These are phyloP conservation scores for Euphorbia pulcherrima DNA, from an alignment of 345 rosid species.

Conservation along the genomic window DNA sequence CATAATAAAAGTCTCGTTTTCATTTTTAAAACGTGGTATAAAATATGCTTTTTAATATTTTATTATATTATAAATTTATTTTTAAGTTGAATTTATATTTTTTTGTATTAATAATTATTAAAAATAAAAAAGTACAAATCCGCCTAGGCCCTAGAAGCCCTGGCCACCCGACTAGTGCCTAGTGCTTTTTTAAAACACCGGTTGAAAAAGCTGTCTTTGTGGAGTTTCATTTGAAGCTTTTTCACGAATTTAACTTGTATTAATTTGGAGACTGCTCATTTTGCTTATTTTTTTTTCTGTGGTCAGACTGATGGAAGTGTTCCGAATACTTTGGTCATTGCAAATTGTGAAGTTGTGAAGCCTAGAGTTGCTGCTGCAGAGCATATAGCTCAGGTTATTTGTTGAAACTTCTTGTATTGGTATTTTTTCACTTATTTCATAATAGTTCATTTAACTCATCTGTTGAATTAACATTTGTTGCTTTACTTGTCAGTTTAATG, in stretches of 20 bases:
- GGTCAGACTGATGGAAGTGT: constrained; percentile 83
- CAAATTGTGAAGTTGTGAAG: constrained; percentile 76
- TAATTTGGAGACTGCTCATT: constrained; percentile 4
- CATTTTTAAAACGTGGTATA: too few species aligned
- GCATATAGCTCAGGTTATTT: constrained; percentile 67
- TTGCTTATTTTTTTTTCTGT: constrained; percentile 9
- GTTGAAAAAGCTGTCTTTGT: too few species aligned
- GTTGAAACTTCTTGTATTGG: neutral
- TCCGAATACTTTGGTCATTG: constrained; percentile 89
- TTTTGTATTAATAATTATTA: too few species aligned
- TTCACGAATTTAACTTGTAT: neutral
- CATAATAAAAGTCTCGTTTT: neutral
- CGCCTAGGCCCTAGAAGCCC: too few species aligned
- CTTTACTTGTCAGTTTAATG: constrained; percentile 68
- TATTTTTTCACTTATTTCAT: neutral
- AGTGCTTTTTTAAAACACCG: too few species aligned
- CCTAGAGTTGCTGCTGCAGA: constrained; percentile 83
- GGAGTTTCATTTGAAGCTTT: neutral
- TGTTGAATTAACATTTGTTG: neutral
- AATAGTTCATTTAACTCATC: neutral
- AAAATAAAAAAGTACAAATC: too few species aligned
- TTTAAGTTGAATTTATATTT: too few species aligned
- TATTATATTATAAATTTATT: too few species aligned
- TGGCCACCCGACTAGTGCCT: too few species aligned
- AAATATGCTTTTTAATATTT: too few species aligned